Evolutionary conservation across 768 basidiomycete species (phyloP).

Genomic region (Fomitopsis pulvina): DNA sequence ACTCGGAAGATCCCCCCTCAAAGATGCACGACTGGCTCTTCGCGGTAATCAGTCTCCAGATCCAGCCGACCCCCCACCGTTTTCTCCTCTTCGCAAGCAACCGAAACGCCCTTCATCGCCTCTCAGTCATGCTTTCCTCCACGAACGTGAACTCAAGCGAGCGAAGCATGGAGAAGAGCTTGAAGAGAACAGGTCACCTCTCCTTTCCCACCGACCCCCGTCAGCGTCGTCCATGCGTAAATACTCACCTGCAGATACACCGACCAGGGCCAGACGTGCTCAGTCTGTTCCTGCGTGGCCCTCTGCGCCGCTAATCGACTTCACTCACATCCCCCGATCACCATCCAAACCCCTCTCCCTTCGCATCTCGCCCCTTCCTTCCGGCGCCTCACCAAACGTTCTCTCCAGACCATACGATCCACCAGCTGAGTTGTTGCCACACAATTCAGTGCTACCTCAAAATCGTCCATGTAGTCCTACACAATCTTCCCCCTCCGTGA

Average conservation of each 20-base stretch:
- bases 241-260: background rate
- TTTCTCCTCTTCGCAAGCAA: background rate
- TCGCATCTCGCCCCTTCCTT: background rate
- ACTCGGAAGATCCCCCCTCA: constrained; percentile 6
- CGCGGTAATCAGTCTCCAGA: background rate
- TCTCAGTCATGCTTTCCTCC: background rate
- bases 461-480: background rate
- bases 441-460: background rate
- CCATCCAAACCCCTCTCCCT: background rate
- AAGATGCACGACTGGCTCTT: constrained; percentile 3
- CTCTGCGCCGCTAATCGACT: background rate
- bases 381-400: background rate
- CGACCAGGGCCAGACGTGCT: background rate
- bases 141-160: background rate
- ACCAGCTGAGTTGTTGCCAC: background rate
- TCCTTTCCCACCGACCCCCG: background rate
- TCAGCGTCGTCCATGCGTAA: background rate
- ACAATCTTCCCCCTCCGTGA: background rate
- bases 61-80: background rate
- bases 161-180: background rate
- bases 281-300: constrained; percentile 3
- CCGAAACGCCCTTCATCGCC: background rate
- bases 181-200: background rate
- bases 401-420: too few relatives aligned
- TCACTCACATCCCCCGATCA: background rate